Evolutionary conservation across 768 basidiomycete species (phyloP), one percentile per base, ranked within the genome.

Genomic region (Panellus pusillus): DNA sequence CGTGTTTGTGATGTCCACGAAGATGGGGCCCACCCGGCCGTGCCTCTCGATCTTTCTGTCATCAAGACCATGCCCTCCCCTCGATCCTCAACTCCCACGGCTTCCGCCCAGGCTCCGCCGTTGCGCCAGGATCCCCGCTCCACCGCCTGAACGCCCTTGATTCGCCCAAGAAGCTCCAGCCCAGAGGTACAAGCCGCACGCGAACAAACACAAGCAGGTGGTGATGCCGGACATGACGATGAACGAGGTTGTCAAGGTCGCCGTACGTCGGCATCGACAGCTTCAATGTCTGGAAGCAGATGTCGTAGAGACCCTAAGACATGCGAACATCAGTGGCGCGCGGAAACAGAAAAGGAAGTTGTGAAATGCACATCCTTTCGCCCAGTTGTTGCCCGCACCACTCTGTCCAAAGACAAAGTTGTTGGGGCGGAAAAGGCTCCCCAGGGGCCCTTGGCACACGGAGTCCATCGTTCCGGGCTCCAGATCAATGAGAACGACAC

Each of bases 301-400:
- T 99, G 68, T 98, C 97, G 75, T 98, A 97, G 51, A 99, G 87
- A 27, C 96, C 97, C 73, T 98, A 96, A 54, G 28, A 48, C 55
- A 17, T 24, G 57, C 36, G 20, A 24, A 46, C 51, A 52, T 60
- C 49, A 31, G 41, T 52, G 19, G 6, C 6, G 44, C 46, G 40
- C 8, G 32, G 8, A 58, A 46, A 44, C 42, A 51, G 43, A 50
- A n/a, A 11, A 36, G n/a, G 39, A 32, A 47, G 12, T 37, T n/a
- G 8, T 4, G 32, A 27, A 17, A 59, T 57, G 24, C 47, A 93
- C 89, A 90, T 81, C 96, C 96, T 88, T 98, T 99, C 31, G 97
- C 96, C 97, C 97, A 98, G 79, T 98, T 98, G 84, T 99, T 98
- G 68, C 96, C 95, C 63, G 94, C 96, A 74, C 94, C 94, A 72